A percentile compares a stretch with the other conserved stretches of the same genome.
phyloP scores from a whole-genome alignment of 2,329 filamentous ascomycete species.

The Epicoccum nigrum region DNA sequence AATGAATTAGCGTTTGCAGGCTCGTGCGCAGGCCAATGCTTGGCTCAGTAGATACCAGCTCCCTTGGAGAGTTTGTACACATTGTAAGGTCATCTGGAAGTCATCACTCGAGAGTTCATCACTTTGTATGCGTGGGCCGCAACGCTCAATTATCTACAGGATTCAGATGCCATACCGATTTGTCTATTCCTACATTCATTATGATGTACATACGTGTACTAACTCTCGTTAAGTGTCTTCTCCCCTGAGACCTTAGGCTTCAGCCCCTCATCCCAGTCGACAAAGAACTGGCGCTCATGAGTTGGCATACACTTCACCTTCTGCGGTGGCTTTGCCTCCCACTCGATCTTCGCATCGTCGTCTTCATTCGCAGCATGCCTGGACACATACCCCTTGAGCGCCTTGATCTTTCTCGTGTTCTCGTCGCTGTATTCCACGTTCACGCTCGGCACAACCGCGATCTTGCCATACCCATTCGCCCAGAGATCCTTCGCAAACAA shows the following conservation, averaged over 20 bases:
- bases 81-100: too few species aligned
- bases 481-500: conserved; percentile 65
- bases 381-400: conserved; percentile 57
- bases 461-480: conserved; percentile 50
- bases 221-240: background rate
- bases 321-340: conserved; percentile 53
- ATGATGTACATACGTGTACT: too few species aligned
- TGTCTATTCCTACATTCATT: too few species aligned
- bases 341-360: conserved; percentile 49
- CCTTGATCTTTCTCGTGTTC: conserved; percentile 55
- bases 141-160: too few species aligned
- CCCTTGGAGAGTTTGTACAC: too few species aligned
- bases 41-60: too few species aligned
- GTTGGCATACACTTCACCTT: conserved; percentile 57
- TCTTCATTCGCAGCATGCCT: conserved; percentile 42
- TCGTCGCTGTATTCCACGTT: conserved; percentile 62
- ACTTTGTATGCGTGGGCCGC: too few species aligned
- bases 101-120: too few species aligned
- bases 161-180: too few species aligned
- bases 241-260: background rate
- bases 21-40: too few species aligned
- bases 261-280: conserved; percentile 18
- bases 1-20: too few species aligned
- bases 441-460: conserved; percentile 63
- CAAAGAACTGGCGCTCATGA: conserved; percentile 20